Evolutionary conservation across 1,139 yeast genomes (phyloP).

Genomic region (Candida labiduridarum): DNA sequence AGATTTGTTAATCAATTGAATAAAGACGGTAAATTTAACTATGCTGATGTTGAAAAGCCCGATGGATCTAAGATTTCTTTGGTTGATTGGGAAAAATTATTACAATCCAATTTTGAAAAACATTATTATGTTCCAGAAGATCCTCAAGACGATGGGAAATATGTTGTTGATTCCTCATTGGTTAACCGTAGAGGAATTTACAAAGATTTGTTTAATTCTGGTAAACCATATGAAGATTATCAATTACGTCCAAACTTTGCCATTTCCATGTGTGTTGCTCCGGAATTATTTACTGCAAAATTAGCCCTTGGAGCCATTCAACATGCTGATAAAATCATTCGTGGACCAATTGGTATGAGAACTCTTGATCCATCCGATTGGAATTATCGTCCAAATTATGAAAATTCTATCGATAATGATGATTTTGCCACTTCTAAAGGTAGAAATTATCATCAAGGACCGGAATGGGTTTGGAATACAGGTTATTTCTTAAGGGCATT

Average conservation of each 20-base stretch:
- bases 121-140: constrained; percentile 74
- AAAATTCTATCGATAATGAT: constrained; percentile 73
- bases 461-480: constrained; percentile 95
- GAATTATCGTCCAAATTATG: constrained; percentile 88
- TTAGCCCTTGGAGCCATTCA: constrained; percentile 66
- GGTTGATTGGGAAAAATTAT: constrained; percentile 68
- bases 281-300: constrained; percentile 73
- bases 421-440: constrained; percentile 96
- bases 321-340: constrained; percentile 68
- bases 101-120: constrained; percentile 75
- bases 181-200: constrained; percentile 92
- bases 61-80: constrained; percentile 59
- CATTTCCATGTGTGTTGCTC: constrained; percentile 91
- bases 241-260: constrained; percentile 92
- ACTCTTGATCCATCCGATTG: constrained; percentile 91
- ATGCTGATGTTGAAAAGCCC: constrained; percentile 53
- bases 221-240: constrained; percentile 90
- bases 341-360: constrained; percentile 91
- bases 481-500: constrained; percentile 88
- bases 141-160: constrained; percentile 52
- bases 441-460: constrained; percentile 96
- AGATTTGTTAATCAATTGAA: constrained; percentile 73
- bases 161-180: constrained; percentile 61
- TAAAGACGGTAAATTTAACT: constrained; percentile 55
- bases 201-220: constrained; percentile 79